Conservation (phyloP, 2,329 filamentous ascomycete species). For the Phyllosticta citribraziliensis region DNA sequence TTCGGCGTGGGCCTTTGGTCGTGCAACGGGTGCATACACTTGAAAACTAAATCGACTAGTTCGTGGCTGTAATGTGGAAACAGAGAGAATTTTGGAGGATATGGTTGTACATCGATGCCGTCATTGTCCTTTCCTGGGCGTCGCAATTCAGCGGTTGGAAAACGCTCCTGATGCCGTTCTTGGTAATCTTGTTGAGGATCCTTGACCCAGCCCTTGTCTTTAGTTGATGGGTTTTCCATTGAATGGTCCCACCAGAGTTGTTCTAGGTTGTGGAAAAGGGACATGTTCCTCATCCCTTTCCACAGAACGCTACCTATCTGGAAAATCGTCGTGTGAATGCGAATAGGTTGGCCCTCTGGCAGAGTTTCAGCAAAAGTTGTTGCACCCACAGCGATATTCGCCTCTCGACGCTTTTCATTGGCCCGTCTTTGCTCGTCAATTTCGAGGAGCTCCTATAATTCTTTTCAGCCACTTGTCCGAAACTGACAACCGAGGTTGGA, state of each 20-base stretch:
- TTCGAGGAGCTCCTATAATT: not conserved
- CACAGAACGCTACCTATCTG: not conserved
- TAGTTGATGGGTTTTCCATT: not conserved
- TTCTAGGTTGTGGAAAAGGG: not conserved
- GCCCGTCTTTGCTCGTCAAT: not conserved
- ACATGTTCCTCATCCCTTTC: not conserved
- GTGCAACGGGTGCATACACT: not conserved
- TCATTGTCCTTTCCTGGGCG: not conserved
- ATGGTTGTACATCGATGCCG: not conserved
- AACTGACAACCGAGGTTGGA: not conserved
- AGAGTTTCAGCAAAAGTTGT: too few species aligned
- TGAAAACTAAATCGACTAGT: not conserved
- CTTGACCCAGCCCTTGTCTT: too few species aligned
- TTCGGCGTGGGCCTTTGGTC: not conserved
- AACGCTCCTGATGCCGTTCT: not conserved
- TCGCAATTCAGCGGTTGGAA: not conserved
- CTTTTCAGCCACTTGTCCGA: not conserved
- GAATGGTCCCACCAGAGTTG: not conserved
- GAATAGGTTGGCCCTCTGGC: not conserved
- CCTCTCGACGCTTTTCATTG: not conserved
- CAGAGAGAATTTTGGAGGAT: not conserved
- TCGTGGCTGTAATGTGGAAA: not conserved
- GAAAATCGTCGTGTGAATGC: not conserved
- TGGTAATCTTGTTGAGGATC: too few species aligned
- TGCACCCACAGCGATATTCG: not conserved